A percentile compares a stretch with the other conserved stretches of the same genome.
Conservation (phyloP, 2,329 filamentous ascomycete species). For the Exophiala lecanii-corni region DNA sequence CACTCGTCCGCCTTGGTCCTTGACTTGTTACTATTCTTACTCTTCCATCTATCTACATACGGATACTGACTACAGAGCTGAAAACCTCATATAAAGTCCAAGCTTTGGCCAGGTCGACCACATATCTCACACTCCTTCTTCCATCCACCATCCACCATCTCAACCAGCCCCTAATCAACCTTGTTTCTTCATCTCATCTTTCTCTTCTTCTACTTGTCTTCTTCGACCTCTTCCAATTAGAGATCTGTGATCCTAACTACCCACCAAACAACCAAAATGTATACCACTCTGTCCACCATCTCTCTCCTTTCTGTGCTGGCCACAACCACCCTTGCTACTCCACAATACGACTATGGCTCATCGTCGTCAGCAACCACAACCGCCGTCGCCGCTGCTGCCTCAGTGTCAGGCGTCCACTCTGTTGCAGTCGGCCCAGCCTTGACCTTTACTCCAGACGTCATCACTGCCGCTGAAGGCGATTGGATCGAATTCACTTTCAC, state of each 20-base stretch:
- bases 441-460: constrained; percentile 41
- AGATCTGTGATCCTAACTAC: constrained; percentile 2
- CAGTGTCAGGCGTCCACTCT: constrained; percentile 12
- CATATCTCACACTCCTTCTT: too few species aligned
- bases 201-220: background rate
- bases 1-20: too few species aligned
- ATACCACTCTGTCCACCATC: constrained; percentile 14
- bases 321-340: constrained; percentile 18
- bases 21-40: too few species aligned
- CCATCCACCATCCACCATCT: too few species aligned
- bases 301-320: constrained; percentile 19
- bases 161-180: too few species aligned
- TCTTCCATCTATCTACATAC: too few species aligned
- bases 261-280: constrained; percentile 9
- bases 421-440: constrained; percentile 31
- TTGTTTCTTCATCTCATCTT: too few species aligned
- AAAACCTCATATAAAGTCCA: too few species aligned
- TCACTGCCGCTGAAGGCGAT: constrained; percentile 45
- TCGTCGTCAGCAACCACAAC: constrained; percentile 3
- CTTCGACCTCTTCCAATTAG: background rate
- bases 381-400: constrained; percentile 4
- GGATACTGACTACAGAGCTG: too few species aligned
- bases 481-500: constrained; percentile 52
- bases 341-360: constrained; percentile 20
- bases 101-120: too few species aligned